Base-by-base conservation (phyloP, 2,329 filamentous ascomycete species). In the Leptographium wingfieldii region DNA sequence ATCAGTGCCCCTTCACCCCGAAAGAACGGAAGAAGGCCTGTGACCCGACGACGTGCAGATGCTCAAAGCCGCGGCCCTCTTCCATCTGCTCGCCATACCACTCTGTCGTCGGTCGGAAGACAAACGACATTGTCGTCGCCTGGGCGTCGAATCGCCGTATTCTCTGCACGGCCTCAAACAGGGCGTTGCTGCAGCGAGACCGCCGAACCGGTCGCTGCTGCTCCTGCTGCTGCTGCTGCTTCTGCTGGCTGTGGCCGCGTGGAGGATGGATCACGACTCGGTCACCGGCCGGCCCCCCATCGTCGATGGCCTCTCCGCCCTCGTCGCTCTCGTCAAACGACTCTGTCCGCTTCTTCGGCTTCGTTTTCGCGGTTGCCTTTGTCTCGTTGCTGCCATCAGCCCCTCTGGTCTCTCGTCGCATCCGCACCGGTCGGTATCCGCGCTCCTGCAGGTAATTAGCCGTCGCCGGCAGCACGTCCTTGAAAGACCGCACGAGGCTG, bases 21-120 rank as follows among this genome's bases (percentile, higher is more conserved):
- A 59, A 61, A 22, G 6, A 31, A 5, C 49, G 48, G 40, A 77
- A 75, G 10, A 80, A 69, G 7, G 59, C 65, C 38, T 76, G 69
- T 73, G 76, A 82, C 2, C 67, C 60, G 38, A 69, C 69, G 5
- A 83, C 74, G 5, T 68, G 65, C 4, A 84, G 69, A 62, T 83
- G 79, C 57, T 76, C 75, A 59, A 73, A 80, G 0, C 73, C 75
- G 25, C 79, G 73, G 2, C 77, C 78, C 65, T 79, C 77, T 1
- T 67, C 66, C 29, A 71, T 64, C 63, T 80, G 77, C 46, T 75
- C 70, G 3, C 65, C 64, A 63, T 83, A 84, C 81, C 81, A 84
- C 5, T 76, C 69, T 61, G 71, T 61, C 1, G 81, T 83, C 10
- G 77, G 73, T 51, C 66, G 67, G 64, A 77, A 82, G 19, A 66